These are phyloP conservation scores for Cystofilobasidium bisporidii DNA, from an alignment of 768 basidiomycete species.

Conservation along the genomic window DNA sequence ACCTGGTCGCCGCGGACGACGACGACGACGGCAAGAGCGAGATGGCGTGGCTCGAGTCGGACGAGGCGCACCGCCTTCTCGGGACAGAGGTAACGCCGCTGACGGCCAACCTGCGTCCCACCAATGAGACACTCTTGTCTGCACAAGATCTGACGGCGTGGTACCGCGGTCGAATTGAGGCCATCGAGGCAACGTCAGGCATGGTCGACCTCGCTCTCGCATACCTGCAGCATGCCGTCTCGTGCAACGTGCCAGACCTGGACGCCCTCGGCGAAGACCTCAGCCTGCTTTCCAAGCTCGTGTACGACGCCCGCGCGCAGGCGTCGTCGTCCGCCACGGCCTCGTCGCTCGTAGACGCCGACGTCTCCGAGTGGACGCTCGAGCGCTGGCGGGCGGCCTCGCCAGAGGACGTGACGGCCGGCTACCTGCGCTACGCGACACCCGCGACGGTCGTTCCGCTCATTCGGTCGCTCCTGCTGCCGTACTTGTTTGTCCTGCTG, in stretches of 20 bases:
- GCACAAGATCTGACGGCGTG: slow-evolving; percentile 54
- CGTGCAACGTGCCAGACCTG: slow-evolving; percentile 63
- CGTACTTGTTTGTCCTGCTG: slow-evolving; percentile 88
- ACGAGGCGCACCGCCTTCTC: slow-evolving; percentile 47
- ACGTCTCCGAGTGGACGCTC: slow-evolving; percentile 62
- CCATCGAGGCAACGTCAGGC: slow-evolving; percentile 57
- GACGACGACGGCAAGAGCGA: too few species aligned
- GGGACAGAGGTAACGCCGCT: not conserved
- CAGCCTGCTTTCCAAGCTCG: slow-evolving; percentile 69
- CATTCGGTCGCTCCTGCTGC: slow-evolving; percentile 68
- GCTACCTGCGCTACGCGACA: slow-evolving; percentile 67
- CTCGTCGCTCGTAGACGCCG: slow-evolving; percentile 17
- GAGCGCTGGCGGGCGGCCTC: slow-evolving; percentile 60
- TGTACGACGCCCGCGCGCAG: slow-evolving; percentile 56
- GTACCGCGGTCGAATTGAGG: slow-evolving; percentile 61
- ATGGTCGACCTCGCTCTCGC: slow-evolving; percentile 69
- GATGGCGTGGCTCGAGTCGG: slow-evolving; percentile 34
- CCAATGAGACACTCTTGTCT: slow-evolving; percentile 41
- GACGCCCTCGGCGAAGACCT: slow-evolving; percentile 88
- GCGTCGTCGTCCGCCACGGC: not conserved
- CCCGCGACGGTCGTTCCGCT: slow-evolving; percentile 56
- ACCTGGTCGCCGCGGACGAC: not conserved
- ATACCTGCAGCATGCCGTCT: slow-evolving; percentile 74
- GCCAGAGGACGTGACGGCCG: slow-evolving; percentile 55
- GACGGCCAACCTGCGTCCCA: slow-evolving; percentile 24